Conservation (phyloP, 148 eudicot species). For the Diospyros kaki region DNA sequence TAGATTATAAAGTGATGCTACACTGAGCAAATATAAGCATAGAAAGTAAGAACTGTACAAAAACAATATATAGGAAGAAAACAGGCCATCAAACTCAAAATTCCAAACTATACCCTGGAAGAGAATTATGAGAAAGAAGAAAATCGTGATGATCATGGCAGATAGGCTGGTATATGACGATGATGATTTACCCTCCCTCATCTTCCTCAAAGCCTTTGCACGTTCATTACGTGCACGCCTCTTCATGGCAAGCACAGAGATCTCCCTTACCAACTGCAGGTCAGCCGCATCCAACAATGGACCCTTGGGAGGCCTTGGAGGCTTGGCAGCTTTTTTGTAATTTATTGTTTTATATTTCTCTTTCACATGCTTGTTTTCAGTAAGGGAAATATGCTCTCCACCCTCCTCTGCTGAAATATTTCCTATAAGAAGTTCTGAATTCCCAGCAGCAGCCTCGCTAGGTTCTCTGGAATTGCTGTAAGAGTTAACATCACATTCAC, state of each 20-base stretch:
- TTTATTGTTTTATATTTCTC: conserved; percentile 27
- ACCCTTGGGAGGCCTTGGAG: conserved; percentile 42
- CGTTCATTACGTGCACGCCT: conserved; percentile 37
- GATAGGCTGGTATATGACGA: conserved; percentile 20
- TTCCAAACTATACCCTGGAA: conserved; percentile 35
- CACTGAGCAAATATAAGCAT: too few relatives aligned
- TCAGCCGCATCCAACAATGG: conserved; percentile 40
- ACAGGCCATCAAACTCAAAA: too few relatives aligned
- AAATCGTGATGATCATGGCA: conserved; percentile 32
- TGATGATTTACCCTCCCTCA: conserved; percentile 27
- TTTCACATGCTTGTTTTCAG: conserved; percentile 34
- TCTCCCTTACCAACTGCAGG: conserved; percentile 35
- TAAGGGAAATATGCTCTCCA: conserved; percentile 26
- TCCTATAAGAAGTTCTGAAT: conserved; percentile 29
- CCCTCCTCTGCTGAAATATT: conserved; percentile 29
- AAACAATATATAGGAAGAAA: too few relatives aligned
- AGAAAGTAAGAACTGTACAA: too few relatives aligned
- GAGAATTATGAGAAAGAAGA: conserved; percentile 38
- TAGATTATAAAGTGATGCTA: too few relatives aligned
- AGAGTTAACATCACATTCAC: conserved; percentile 23
- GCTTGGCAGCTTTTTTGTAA: conserved; percentile 32
- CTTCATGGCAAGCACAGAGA: conserved; percentile 34
- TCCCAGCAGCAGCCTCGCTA: conserved; percentile 16
- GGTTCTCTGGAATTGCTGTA: conserved; percentile 13
- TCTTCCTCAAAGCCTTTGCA: conserved; percentile 29